Conservation (phyloP, 371 early-diverging fungal genomes). For the Conidiobolus incongruus region DNA sequence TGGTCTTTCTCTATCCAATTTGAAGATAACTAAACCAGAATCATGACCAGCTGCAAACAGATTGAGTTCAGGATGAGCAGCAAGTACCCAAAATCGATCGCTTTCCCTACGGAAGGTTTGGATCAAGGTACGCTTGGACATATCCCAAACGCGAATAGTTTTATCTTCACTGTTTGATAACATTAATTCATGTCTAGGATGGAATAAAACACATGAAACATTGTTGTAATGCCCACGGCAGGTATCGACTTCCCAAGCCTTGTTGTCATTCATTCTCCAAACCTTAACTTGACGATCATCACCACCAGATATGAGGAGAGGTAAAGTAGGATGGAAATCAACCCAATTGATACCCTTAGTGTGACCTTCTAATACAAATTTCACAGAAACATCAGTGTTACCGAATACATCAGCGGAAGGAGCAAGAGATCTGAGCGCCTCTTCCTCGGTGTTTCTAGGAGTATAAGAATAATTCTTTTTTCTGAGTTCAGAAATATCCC, state of each 20-base stretch:
- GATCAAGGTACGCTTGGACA: slow-evolving; percentile 73
- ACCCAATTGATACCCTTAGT: slow-evolving; percentile 98
- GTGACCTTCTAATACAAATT: slow-evolving; percentile 97
- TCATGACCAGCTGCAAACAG: slow-evolving; percentile 96
- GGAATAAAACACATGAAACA: slow-evolving; percentile 85
- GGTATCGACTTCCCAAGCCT: slow-evolving; percentile 93
- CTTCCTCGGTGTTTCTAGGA: slow-evolving; percentile 27
- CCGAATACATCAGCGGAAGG: slow-evolving; percentile 79
- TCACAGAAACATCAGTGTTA: slow-evolving; percentile 83
- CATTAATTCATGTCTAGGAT: slow-evolving; percentile 80
- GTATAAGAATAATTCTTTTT: slow-evolving; percentile 36
- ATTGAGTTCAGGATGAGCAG: slow-evolving; percentile 83
- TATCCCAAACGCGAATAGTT: slow-evolving; percentile 91
- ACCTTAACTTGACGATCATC: slow-evolving; percentile 97
- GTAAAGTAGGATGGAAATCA: slow-evolving; percentile 80
- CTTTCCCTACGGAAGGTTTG: slow-evolving; percentile 88
- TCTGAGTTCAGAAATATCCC: slow-evolving; percentile 87
- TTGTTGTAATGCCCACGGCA: slow-evolving; percentile 97
- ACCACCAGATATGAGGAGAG: slow-evolving; percentile 86
- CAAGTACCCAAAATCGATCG: slow-evolving; percentile 95
- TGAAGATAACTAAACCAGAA: slow-evolving; percentile 90
- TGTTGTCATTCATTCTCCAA: slow-evolving; percentile 87
- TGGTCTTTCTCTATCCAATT: slow-evolving; percentile 87
- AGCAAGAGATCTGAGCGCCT: slow-evolving; percentile 21
- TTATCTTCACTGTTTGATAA: slow-evolving; percentile 93